Evolutionary conservation across 2,329 filamentous ascomycete species (phyloP), one percentile per base, ranked within the genome.

Genomic region (Arthrinium phaeospermum): DNA sequence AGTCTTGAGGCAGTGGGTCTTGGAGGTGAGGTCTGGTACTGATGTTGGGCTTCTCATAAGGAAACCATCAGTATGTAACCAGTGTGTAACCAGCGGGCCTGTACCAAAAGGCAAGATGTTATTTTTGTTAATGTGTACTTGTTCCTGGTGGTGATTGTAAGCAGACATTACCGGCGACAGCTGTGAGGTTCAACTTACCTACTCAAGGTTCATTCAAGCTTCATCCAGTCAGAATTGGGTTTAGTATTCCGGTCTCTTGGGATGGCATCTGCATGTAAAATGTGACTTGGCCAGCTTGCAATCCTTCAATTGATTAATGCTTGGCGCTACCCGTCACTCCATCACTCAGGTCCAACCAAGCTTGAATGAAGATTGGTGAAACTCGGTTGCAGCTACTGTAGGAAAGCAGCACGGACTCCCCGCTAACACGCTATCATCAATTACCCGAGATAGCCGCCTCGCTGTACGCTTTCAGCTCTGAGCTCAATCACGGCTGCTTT

Each of bases 111-210:
- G 34, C 57, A 41, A 64, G 57, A 41, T 64, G 57, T 64, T 34
- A 34, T 64, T 64, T 64, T 41, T 24, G 12, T 24, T 41, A 13
- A 30, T 27, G 10, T 30, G 24, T 30, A 4, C 4, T 14, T 41
- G 49, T n/a, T 64, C 19, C 57, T 64, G 34, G 8, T 13, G 7
- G 13, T 24, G 22, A 64, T 41, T 41, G 34, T 64, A 14, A 41
- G 57, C 34, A 14, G 19, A 22, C 22, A 24, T 27, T 34, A 19
- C 30, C 5, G 57, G 37, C 53, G 10, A n/a, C 12, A 8, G 2
- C 5, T 41, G 34, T 64, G 57, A 64, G 13, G 57, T 64, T 41
- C 34, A 64, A 64, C 57, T 64, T 64, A 64, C 57, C 57, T 64
- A 41, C 22, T 37, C 19, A 41, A 64, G 34, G 34, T 41, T 64